phyloP scores from a whole-genome alignment of 495 filamentous ascomycete genomes.

The Podospora australis region DNA sequence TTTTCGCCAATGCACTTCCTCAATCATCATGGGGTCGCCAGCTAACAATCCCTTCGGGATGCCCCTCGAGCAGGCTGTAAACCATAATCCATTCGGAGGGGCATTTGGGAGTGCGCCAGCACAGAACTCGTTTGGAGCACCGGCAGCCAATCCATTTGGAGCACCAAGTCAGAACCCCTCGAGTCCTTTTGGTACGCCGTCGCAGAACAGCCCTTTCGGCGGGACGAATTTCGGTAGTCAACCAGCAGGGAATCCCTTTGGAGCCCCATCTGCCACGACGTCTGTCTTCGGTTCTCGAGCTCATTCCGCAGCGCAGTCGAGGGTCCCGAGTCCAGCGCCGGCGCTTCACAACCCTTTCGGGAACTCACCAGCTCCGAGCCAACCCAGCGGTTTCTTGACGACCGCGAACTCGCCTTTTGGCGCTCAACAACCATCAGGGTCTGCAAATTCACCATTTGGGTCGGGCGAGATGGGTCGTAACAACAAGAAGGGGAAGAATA shows the following conservation, averaged over 20 bases:
- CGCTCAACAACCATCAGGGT: slow-evolving; percentile 1
- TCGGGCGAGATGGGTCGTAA: not conserved
- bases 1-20: slow-evolving; percentile 17
- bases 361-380: slow-evolving; percentile 1
- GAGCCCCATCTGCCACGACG: slow-evolving; percentile 3
- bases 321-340: not conserved
- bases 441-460: not conserved
- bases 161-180: slow-evolving; percentile 3
- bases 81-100: slow-evolving; percentile 4
- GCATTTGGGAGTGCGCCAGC: not conserved
- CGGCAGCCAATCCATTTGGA: slow-evolving; percentile 13
- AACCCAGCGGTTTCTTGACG: not conserved
- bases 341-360: slow-evolving; percentile 7
- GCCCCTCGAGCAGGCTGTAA: slow-evolving; percentile 7
- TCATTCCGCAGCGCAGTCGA: slow-evolving; percentile 4
- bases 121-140: slow-evolving; percentile 9
- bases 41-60: slow-evolving; percentile 25
- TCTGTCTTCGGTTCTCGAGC: no score
- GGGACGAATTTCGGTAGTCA: no score
- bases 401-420: slow-evolving; percentile 10
- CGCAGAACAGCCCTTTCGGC: not conserved
- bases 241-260: slow-evolving; percentile 4
- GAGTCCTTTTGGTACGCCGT: slow-evolving; percentile 1
- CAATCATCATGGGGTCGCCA: slow-evolving; percentile 19
- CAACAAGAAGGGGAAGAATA: slow-evolving; percentile 2